Evolutionary conservation across 1,284 basidiomycete genomes (phyloP).

Genomic region (Mycena citricolor): DNA sequence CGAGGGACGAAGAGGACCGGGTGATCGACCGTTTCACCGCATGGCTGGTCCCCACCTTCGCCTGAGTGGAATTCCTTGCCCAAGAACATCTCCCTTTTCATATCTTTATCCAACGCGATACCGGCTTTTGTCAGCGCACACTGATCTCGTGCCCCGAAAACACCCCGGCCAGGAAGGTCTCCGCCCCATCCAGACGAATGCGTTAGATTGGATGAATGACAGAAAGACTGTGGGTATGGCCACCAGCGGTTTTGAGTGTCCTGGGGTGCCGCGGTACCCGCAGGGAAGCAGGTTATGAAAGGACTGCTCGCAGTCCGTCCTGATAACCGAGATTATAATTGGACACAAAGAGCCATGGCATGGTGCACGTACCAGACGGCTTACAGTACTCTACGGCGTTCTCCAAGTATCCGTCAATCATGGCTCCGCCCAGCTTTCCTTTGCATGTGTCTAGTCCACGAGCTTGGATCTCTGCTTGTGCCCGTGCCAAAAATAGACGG

Average conservation of each 20-base stretch:
- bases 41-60: background rate
- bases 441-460: conserved; percentile 13
- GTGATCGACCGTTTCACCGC: conserved; percentile 13
- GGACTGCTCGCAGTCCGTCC: background rate
- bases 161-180: background rate
- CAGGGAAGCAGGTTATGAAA: conserved; percentile 19
- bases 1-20: conserved; percentile 21
- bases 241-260: conserved; percentile 18
- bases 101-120: conserved; percentile 2
- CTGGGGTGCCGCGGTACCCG: background rate
- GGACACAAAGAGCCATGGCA: background rate
- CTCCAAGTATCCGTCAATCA: conserved; percentile 17
- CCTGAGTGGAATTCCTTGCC: conserved; percentile 12
- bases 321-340: background rate
- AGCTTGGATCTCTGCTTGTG: conserved; percentile 16
- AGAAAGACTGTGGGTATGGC: conserved; percentile 22
- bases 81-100: conserved; percentile 17
- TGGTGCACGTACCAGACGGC: conserved; percentile 2
- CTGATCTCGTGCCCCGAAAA: conserved; percentile 6
- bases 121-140: conserved; percentile 7
- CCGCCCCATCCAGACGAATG: conserved; percentile 16
- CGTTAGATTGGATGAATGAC: conserved; percentile 9
- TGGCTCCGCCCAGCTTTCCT: conserved; percentile 8
- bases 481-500: conserved; percentile 20
- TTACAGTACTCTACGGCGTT: conserved; percentile 12